Base-by-base conservation (phyloP, 305 asterid genomes). In the Euphrasia arctica region DNA sequence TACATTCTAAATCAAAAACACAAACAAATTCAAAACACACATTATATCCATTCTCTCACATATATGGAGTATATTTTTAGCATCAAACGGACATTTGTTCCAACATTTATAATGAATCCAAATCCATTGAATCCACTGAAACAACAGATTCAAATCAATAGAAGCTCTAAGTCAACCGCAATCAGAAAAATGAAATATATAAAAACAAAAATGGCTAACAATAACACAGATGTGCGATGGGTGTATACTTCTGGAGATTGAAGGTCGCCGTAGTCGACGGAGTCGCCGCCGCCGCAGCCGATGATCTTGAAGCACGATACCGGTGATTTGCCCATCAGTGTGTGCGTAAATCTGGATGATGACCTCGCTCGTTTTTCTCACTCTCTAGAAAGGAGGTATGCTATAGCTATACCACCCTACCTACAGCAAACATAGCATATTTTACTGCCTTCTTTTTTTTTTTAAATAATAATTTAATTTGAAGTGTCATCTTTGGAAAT, bases 301-400 rank as follows among this genome's bases (percentile, higher is more conserved):
- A 92, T 79, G 82, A 89, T 83, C 85, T 88, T 87, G 68, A 92
- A 84, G 80, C 98, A 92, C 12, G 97, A 82, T 32, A 86, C 76
- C 54, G 81, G 64, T 12, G 97, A 80, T 81, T 82, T 89, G 27
- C 85, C 96, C 98, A 92, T 92, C 39, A 36, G n/a, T 42, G 49
- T 1, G 47, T 41, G 47, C 15, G n/a, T 22, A 56, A 52, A 29
- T 5, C 31, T 57, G 49, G 5, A 3, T 32, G 31, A 32, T 5
- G 65, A 57, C 8, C 68, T 60, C 60, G 22, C 50, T 49, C 58
- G 29, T 56, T 36, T 56, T 41, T 0, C 3, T 45, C 13, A 63
- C 60, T 70, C 74, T 71, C 71, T 66, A 62, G 8, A 14, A 34
- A 47, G 54, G 69, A 8, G 42, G 42, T 47, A 10, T 47, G 12